These are phyloP conservation scores for Ascochyta pisi DNA, from an alignment of 2,329 filamentous ascomycete species.

Conservation along the genomic window DNA sequence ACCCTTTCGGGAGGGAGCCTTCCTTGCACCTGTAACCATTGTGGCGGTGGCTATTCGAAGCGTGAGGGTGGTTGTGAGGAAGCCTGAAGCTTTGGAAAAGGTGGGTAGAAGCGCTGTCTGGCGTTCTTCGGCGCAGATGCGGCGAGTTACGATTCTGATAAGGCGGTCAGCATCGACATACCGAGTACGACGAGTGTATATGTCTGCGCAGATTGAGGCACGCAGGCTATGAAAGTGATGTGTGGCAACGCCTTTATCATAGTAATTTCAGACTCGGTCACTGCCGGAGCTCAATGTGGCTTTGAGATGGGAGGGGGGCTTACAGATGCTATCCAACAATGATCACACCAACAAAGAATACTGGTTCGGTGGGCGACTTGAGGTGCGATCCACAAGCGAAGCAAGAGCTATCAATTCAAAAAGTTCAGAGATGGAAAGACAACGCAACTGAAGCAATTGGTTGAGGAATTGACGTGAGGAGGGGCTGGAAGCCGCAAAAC, in stretches of 20 bases:
- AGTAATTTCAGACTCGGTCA: slow-evolving; percentile 1
- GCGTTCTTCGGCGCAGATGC: not conserved
- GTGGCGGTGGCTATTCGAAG: slow-evolving; percentile 40
- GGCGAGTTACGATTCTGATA: not conserved
- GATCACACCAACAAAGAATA: not conserved
- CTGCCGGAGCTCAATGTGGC: not conserved
- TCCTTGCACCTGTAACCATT: slow-evolving; percentile 72
- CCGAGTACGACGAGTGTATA: not conserved
- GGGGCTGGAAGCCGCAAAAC: slow-evolving; percentile 2
- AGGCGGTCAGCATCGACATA: slow-evolving; percentile 5
- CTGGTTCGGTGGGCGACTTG: not conserved
- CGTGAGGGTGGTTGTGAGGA: not conserved
- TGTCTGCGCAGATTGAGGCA: not conserved
- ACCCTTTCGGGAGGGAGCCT: slow-evolving; percentile 76
- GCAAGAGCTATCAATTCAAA: not conserved
- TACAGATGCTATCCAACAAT: slow-evolving; percentile 13
- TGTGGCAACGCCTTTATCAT: not conserved
- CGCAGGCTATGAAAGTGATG: slow-evolving; percentile 1
- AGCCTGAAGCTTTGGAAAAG: slow-evolving; percentile 1
- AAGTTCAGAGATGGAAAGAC: not conserved
- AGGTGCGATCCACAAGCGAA: not conserved
- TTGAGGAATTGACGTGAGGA: slow-evolving; percentile 7
- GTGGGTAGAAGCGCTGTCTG: not conserved
- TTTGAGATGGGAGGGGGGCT: slow-evolving; percentile 4
- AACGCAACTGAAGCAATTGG: slow-evolving; percentile 9